A percentile compares a stretch with the other conserved stretches of the same genome.
Evolutionary conservation across 2,329 filamentous ascomycete species (phyloP).

Genomic region (Macrophomina pseudophaseolina): DNA sequence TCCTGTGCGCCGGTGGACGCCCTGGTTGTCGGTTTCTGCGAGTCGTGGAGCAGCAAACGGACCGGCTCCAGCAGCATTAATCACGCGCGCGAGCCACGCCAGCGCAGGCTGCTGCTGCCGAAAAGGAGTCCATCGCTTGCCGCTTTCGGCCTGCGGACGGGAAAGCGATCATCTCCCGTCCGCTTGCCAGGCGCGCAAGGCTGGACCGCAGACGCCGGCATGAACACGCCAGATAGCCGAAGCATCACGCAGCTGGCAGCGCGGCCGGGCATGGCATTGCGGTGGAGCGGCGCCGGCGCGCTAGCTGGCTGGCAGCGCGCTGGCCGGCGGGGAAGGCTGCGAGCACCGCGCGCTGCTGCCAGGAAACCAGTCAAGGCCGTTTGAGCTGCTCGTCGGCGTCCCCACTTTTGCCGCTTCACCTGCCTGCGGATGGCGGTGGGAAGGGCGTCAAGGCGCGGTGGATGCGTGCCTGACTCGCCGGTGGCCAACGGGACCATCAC

Average conservation of each 20-base stretch:
- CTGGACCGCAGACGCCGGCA: not conserved
- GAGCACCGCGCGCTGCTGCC: not conserved
- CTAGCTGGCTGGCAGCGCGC: conserved; percentile 15
- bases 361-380: conserved; percentile 22
- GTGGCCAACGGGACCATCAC: conserved; percentile 23
- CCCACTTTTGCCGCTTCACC: conserved; percentile 27
- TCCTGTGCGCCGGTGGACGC: conserved; percentile 9
- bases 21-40: conserved; percentile 23
- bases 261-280: conserved; percentile 1
- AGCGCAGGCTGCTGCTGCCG: conserved; percentile 1
- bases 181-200: not conserved
- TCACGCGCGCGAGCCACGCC: conserved; percentile 22
- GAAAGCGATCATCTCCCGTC: conserved; percentile 1
- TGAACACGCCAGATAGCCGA: conserved; percentile 10
- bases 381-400: conserved; percentile 12
- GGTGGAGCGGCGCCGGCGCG: conserved; percentile 10
- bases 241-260: not conserved
- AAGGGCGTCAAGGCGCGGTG: conserved; percentile 20
- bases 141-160: conserved; percentile 8
- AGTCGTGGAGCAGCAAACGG: conserved; percentile 20
- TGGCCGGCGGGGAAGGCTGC: conserved; percentile 19
- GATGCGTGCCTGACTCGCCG: conserved; percentile 24
- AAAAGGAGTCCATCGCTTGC: conserved; percentile 16
- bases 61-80: conserved; percentile 7
- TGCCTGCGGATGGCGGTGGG: conserved; percentile 28